Evolutionary conservation across 805 yeast genomes (phyloP), one percentile per base, ranked within the genome.

Genomic region (Scheffersomyces lignosus): DNA sequence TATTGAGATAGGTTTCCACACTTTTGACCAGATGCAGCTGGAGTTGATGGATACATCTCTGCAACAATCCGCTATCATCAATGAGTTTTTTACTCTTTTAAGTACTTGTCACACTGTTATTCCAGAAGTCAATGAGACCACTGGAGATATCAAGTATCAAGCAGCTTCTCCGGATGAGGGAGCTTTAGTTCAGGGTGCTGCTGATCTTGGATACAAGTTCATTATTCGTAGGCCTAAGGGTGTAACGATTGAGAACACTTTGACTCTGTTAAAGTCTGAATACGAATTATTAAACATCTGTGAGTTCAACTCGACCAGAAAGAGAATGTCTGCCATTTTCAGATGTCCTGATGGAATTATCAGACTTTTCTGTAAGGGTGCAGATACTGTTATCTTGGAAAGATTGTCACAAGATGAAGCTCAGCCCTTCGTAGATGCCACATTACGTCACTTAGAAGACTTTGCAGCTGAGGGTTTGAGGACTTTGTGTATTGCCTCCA

Each of bases 141-240:
- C 60, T 3, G 87, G 85, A 0, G 49, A 72, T 2, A 81, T 93
- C 45, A 90, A 87, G 58, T 93, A 95, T 59, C 99, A 93, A 64
- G 99, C 99, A 1, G 96, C 99, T 0, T 90, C 98, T 0, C 99
- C 99, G 0, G 99, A 93, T 66, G 99, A 95, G 69, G 99, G 99
- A 34, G 99, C 99, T 0, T 71, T 93, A 43, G 99, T 93, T 2
- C 89, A 90, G 51, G 99, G 99, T 40, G 98, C 96, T 13, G 93
- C 97, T 0, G 72, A 71, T 52, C 66, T 91, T 31, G 98, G 97
- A 0, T 93, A 84, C 57, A 80, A 75, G 44, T 95, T 93, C 58
- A 75, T 78, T 5, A 80, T 88, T 31, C 83, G 99, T 66, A 81
- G 81, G 33, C 99, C 99, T 4, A 80, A 81, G 40, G 75, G 85